Conservation (phyloP, 2,329 filamentous ascomycete species). For the Fusarium clavum region DNA sequence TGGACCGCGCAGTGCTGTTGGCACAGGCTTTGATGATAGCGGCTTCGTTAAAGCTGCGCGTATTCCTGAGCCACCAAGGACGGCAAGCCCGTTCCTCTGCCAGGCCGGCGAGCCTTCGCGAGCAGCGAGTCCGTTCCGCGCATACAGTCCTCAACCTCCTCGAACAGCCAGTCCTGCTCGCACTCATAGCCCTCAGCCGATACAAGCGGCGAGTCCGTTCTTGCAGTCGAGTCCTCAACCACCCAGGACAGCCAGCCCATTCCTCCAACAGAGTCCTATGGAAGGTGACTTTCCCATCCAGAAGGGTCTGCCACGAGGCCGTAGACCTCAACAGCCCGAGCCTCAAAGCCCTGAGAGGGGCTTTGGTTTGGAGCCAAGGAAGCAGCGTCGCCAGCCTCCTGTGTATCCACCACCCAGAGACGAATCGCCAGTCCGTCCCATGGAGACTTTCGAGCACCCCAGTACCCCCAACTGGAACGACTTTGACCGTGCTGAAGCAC, state of each 20-base stretch:
- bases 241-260: constrained; percentile 44
- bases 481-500: constrained; percentile 46
- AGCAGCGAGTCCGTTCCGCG: neutral
- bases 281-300: constrained; percentile 51
- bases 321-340: constrained; percentile 39
- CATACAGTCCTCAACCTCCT: neutral
- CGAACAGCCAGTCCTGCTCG: neutral
- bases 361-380: constrained; percentile 39
- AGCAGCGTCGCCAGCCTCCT: constrained; percentile 40
- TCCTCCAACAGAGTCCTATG: constrained; percentile 41
- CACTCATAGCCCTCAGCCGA: neutral
- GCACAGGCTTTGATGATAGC: constrained; percentile 37
- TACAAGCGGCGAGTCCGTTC: neutral
- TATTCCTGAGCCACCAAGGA: constrained; percentile 34
- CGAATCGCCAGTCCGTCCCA: constrained; percentile 9
- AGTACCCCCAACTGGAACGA: constrained; percentile 46
- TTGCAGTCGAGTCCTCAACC: constrained; percentile 23
- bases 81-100: constrained; percentile 44
- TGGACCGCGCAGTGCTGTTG: constrained; percentile 41
- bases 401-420: constrained; percentile 38
- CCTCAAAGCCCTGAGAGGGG: neutral
- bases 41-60: constrained; percentile 36
- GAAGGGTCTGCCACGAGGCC: constrained; percentile 53
- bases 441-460: constrained; percentile 15
- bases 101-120: neutral